These are phyloP conservation scores for Daldinia decipiens DNA, from an alignment of 495 filamentous ascomycete species.

Conservation along the genomic window DNA sequence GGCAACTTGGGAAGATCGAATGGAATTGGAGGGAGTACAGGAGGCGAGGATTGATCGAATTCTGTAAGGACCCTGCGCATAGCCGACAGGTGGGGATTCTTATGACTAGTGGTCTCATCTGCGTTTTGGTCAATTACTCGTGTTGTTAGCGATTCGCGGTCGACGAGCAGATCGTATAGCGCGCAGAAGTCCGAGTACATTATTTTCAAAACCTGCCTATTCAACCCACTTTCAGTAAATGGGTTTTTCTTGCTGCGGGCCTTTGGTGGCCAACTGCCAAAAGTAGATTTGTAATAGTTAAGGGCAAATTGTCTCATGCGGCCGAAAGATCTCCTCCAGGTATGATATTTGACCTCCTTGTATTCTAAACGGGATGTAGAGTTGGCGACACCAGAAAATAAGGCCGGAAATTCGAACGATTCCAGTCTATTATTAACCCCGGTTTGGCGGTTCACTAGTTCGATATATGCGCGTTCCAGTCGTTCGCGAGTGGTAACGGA, in stretches of 20 bases:
- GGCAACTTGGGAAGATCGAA: constrained; percentile 89
- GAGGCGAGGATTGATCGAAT: constrained; percentile 87
- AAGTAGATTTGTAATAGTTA: constrained; percentile 79
- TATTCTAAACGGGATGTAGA: constrained; percentile 77
- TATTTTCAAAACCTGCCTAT: constrained; percentile 80
- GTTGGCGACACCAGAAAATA: constrained; percentile 89
- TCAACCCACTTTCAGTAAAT: constrained; percentile 85
- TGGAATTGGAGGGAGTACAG: constrained; percentile 89
- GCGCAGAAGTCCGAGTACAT: constrained; percentile 87
- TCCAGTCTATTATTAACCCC: constrained; percentile 74
- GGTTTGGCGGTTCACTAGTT: constrained; percentile 74
- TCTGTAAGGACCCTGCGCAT: constrained; percentile 82
- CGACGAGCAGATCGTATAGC: constrained; percentile 89
- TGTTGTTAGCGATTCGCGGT: constrained; percentile 70
- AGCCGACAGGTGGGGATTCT: constrained; percentile 57
- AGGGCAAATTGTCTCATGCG: constrained; percentile 79
- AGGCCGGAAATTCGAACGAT: constrained; percentile 86
- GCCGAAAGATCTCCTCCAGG: constrained; percentile 79
- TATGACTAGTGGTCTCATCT: constrained; percentile 47
- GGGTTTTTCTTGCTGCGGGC: constrained; percentile 91
- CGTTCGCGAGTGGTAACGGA: constrained; percentile 76
- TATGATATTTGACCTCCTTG: constrained; percentile 81
- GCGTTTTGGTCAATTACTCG: constrained; percentile 65
- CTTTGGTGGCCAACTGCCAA: constrained; percentile 95
- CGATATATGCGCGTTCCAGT: constrained; percentile 81